Evolutionary conservation across 192 early-diverging fungal species (phyloP).

Genomic region (Mortierella alpina): DNA sequence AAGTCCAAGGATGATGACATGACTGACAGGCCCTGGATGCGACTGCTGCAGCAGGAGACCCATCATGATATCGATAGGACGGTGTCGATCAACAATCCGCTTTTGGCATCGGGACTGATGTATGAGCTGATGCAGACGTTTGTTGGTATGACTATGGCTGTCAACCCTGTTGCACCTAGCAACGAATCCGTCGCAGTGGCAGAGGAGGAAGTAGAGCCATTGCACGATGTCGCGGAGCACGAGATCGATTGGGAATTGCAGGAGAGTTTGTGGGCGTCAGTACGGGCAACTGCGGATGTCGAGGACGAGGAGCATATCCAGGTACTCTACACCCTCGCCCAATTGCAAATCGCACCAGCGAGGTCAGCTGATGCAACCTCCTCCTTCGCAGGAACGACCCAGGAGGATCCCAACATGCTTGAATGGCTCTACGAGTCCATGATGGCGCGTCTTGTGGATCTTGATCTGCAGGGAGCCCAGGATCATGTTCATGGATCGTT

Average conservation of each 20-base stretch:
- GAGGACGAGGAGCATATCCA: conserved; percentile 43
- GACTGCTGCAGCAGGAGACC: not conserved
- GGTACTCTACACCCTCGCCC: conserved; percentile 27
- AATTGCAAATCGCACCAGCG: not conserved
- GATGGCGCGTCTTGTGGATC: conserved; percentile 50
- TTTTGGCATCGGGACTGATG: conserved; percentile 21
- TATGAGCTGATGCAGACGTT: conserved; percentile 40
- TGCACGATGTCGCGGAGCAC: not conserved
- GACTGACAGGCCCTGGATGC: conserved; percentile 44
- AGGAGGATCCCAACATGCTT: conserved; percentile 52
- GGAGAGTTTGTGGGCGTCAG: conserved; percentile 37
- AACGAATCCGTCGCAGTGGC: not conserved
- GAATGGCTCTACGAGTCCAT: conserved; percentile 51
- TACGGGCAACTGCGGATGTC: conserved; percentile 17
- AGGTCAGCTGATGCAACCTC: not conserved
- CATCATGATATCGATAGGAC: not conserved
- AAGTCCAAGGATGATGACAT: conserved; percentile 16
- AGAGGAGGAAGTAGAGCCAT: not conserved
- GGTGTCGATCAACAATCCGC: not conserved
- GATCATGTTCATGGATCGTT: conserved; percentile 6
- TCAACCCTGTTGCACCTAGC: not conserved
- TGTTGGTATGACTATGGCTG: not conserved
- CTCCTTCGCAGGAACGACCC: not conserved
- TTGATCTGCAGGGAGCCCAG: conserved; percentile 38
- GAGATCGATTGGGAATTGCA: conserved; percentile 42